These are phyloP conservation scores for Casaregolazyma lundiana DNA, from an alignment of 1,139 yeast species.

Conservation along the genomic window DNA sequence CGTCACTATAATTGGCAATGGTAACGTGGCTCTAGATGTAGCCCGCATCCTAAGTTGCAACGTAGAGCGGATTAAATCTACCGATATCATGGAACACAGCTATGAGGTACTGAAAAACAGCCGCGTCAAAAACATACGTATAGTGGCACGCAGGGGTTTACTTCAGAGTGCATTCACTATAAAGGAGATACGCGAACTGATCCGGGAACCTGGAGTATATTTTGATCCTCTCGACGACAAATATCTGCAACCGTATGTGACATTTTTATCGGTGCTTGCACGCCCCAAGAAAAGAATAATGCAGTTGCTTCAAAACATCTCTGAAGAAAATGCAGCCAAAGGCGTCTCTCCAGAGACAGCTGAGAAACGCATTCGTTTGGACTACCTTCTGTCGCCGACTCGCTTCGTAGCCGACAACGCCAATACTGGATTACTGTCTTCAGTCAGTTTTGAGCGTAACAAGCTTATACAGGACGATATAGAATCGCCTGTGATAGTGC, in stretches of 20 bases:
- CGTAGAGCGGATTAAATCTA: constrained; percentile 43
- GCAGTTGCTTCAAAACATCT: constrained; percentile 53
- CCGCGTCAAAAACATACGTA: constrained; percentile 55
- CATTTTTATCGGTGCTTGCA: constrained; percentile 41
- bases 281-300: constrained; percentile 69
- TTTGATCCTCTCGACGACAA: constrained; percentile 52
- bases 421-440: constrained; percentile 39
- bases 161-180: constrained; percentile 80
- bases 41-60: constrained; percentile 72
- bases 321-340: constrained; percentile 22
- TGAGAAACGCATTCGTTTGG: constrained; percentile 54
- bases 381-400: constrained; percentile 65
- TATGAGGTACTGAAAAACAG: constrained; percentile 48
- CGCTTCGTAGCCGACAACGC: constrained; percentile 42
- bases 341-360: constrained; percentile 11
- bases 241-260: constrained; percentile 41
- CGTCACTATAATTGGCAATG: constrained; percentile 89
- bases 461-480: constrained; percentile 35
- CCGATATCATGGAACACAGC: constrained; percentile 72
- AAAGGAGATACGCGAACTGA: constrained; percentile 82
- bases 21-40: constrained; percentile 94
- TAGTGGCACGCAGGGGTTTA: constrained; percentile 84
- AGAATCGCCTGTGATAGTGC: constrained; percentile 33
- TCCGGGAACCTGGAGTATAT: constrained; percentile 56
- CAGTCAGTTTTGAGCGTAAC: constrained; percentile 50